Evolutionary conservation across 345 rosid genomes (phyloP), one percentile per base, ranked within the genome.

Genomic region (Aurinia saxatilis): DNA sequence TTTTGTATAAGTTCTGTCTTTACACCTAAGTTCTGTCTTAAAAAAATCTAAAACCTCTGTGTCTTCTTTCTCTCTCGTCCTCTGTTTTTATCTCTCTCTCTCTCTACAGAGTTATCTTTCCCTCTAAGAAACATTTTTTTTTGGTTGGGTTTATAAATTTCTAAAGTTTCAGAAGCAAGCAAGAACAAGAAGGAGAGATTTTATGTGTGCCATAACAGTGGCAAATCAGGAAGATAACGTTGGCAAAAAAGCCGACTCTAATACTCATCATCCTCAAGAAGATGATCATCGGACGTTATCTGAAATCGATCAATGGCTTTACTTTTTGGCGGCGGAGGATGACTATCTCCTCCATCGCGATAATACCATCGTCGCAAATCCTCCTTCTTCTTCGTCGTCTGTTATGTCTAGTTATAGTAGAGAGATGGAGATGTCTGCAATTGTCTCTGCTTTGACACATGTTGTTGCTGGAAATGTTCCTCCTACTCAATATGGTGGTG

Each of bases 351-450:
- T 34, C 55, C 57, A 14, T 17, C 45, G 53, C 45, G 1, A 61
- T 45, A 60, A 40, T 36, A 10, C 40, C 16, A 10, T 11, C n/a
- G 7, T 46, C 11, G 2, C 8, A 6, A 6, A 57, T 0, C 46
- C 50, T 1, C 35, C 23, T 4, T 18, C 60, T 1, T 16, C 66
- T 1, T 59, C 67, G 34, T 35, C 64, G 42, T 40, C 70, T 41
- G 23, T 71, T 13, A 57, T 77, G 33, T 63, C 77, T 2, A 45
- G 77, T 30, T 19, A 41, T 47, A 65, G 64, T 30, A 82, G 83
- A 64, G 85, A 86, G 63, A 74, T 67, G 75, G 98, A 91, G 84
- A 86, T 79, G 86, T 76, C 84, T 3, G 80, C 68, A 0, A 88
- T 88, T 65, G 96, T 88, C 52, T 73, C 91, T 49, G 91, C 98